Evolutionary conservation across 108 stramenopile genomes (phyloP).

Genomic region (Skeletonema costatum): DNA sequence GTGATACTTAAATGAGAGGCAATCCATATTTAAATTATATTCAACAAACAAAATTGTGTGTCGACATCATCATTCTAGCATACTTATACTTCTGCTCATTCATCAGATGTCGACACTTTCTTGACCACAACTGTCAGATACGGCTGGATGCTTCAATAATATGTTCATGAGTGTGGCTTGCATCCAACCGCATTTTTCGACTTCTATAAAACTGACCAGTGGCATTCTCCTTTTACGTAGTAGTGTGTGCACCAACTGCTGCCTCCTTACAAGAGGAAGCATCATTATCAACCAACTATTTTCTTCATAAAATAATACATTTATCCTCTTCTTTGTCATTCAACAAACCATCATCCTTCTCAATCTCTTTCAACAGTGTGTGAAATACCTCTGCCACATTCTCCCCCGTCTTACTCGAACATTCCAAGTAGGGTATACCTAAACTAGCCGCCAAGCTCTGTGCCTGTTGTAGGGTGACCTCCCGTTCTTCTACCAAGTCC

Average conservation of each 20-base stretch:
- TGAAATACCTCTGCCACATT: slow-evolving; percentile 89
- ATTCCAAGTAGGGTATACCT: slow-evolving; percentile 86
- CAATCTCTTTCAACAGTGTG: slow-evolving; percentile 83
- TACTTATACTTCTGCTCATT: neutral
- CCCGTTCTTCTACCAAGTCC: slow-evolving; percentile 70
- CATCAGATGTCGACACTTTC: neutral
- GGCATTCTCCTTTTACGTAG: neutral
- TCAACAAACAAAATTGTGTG: neutral
- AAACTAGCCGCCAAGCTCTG: slow-evolving; percentile 71
- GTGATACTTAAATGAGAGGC: too few relatives aligned
- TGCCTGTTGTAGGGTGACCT: slow-evolving; percentile 64
- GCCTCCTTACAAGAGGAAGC: neutral
- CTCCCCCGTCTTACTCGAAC: slow-evolving; percentile 79
- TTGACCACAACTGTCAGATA: neutral
- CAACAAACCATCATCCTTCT: slow-evolving; percentile 88
- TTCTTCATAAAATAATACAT: slow-evolving; percentile 62
- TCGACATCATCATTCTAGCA: neutral
- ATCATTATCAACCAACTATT: neutral
- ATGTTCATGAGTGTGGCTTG: neutral
- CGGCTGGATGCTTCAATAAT: neutral
- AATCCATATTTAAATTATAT: neutral
- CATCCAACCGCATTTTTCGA: neutral
- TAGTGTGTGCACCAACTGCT: neutral
- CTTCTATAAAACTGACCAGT: neutral
- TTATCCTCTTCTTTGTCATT: slow-evolving; percentile 70